These are phyloP conservation scores for Dendrobium catenatum DNA, from an alignment of 106 monocot species.

Conservation along the genomic window DNA sequence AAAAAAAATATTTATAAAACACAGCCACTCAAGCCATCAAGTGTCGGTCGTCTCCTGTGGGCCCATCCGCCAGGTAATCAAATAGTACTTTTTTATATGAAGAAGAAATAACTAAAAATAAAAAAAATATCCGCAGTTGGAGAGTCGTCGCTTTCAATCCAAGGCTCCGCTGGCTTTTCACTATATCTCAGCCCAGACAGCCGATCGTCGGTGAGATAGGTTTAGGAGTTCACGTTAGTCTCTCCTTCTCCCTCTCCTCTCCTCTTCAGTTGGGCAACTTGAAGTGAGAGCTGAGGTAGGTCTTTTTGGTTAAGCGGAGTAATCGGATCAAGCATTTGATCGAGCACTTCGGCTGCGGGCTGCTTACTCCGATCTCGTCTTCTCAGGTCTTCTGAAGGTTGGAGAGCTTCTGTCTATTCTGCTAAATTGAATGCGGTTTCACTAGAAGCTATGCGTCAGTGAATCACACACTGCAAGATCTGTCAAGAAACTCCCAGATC, in stretches of 20 bases:
- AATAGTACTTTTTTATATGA: background rate
- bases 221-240: background rate
- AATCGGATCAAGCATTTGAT: background rate
- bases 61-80: background rate
- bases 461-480: background rate
- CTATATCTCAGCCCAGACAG: background rate
- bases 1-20: background rate
- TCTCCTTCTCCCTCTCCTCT: background rate
- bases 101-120: background rate
- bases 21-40: background rate
- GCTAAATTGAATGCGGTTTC: slow-evolving; percentile 9
- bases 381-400: background rate
- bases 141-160: background rate
- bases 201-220: background rate
- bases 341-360: background rate
- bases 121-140: background rate
- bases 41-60: background rate
- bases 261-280: background rate
- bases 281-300: background rate
- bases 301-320: background rate
- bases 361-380: background rate
- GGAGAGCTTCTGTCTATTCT: background rate
- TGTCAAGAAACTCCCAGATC: background rate
- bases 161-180: background rate
- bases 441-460: background rate